Evolutionary conservation across 768 basidiomycete species (phyloP).

Genomic region (Rhodosporidiobolus odoratus): DNA sequence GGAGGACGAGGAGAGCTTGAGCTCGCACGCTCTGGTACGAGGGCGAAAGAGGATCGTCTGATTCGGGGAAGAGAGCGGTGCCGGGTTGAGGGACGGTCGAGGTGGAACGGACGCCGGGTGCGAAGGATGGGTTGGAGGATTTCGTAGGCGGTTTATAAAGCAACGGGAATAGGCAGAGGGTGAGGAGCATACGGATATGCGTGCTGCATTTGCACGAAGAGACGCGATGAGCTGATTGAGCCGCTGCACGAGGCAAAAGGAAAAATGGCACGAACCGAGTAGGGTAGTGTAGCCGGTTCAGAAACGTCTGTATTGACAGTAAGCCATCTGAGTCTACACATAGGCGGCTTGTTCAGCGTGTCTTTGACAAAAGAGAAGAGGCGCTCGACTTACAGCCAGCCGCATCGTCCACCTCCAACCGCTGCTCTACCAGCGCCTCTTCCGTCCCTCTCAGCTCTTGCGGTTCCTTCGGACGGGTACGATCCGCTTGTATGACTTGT

Average conservation of each 20-base stretch:
- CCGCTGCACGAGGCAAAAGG: not conserved
- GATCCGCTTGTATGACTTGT: not conserved
- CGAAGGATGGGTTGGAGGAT: not conserved
- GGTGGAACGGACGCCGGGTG: not conserved
- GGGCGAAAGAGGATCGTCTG: conserved; percentile 4
- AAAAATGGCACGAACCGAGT: conserved; percentile 3
- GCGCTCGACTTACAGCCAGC: conserved; percentile 1
- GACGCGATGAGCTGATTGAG: not conserved
- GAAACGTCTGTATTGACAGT: conserved; percentile 3
- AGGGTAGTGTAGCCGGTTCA: conserved; percentile 4
- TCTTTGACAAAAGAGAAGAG: no score
- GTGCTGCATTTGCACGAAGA: not conserved
- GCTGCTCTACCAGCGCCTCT: not conserved
- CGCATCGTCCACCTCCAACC: conserved; percentile 29
- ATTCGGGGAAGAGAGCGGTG: not conserved
- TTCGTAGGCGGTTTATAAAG: conserved; percentile 22
- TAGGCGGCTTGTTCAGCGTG: no score
- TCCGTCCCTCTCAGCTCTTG: not conserved
- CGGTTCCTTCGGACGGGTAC: not conserved
- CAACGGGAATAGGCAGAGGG: conserved; percentile 23
- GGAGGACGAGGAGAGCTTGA: not conserved
- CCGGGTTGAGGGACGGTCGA: not conserved
- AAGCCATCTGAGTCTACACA: conserved; percentile 10
- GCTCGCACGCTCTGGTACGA: conserved; percentile 9
- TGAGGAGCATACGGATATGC: conserved; percentile 18